Base-by-base conservation (phyloP, 768 basidiomycete species). In the Macrocybe gigantea region DNA sequence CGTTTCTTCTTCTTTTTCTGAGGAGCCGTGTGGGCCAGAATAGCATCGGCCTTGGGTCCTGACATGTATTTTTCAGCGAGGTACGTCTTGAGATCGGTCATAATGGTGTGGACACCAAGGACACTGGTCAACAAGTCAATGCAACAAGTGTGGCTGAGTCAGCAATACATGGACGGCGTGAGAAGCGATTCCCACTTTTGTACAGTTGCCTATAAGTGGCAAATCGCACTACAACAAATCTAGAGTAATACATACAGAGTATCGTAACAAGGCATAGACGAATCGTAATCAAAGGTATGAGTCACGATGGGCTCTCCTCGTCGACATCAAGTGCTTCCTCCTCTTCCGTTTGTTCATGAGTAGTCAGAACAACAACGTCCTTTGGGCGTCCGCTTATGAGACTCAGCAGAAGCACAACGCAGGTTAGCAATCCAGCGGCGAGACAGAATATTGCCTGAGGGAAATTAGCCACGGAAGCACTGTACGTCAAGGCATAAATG, bases 51-150 rank as follows among this genome's bases (percentile, higher is more conserved):
- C 59, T 97, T 98, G 0, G 91, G 82, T 1, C 95, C 95, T 5
- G 93, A 84, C 93, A 97, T 95, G 71, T 98, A 98, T 53, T 89
- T 91, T 54, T 85, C 78, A 0, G 91, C 91, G 12, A 94, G 77
- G 63, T 94, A 94, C 15, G 88, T 74, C 63, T 92, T 85, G 71
- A 94, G 76, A 49, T 66, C 61, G 11, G 76, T 66, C 74, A 75
- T 77, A 7, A 15, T 51, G 29, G 31, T 30, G 30, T 13, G 6
- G 9, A n/a, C 30, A 22, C 22, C 8, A 33, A 38, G 43, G 37
- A 48, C 9, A 13, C 33, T 33, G 15, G 15, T 32, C 43, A 43
- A 7, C 11, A n/a, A 31, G 7, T 15, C 6, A 22, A 32, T 6
- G 8, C 13, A 35, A 34, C 35, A 14, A 37, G n/a, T 13, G 7